Conservation (phyloP, 208 protist species). For the Herpetomonas tarakana region DNA sequence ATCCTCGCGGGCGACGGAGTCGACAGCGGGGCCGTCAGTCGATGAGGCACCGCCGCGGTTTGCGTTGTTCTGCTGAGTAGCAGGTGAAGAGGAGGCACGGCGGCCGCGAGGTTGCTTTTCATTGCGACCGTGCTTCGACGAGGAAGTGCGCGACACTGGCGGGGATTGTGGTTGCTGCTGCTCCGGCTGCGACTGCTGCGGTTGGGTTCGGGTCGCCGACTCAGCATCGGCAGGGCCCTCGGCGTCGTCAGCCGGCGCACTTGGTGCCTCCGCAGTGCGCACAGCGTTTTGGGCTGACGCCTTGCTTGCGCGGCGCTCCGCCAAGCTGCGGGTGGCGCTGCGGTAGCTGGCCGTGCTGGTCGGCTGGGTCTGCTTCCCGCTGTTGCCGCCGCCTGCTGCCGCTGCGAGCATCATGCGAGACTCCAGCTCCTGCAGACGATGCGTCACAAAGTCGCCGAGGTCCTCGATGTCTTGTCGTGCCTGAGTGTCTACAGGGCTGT, state of each 20-base stretch:
- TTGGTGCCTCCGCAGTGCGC: background rate
- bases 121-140: too few species aligned
- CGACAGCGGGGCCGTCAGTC: conserved; percentile 19
- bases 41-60: too few species aligned
- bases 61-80: too few species aligned
- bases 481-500: background rate
- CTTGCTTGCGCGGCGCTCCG: background rate
- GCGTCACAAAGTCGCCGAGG: conserved; percentile 54
- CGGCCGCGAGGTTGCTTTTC: too few species aligned
- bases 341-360: conserved; percentile 1
- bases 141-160: background rate
- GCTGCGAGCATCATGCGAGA: conserved; percentile 9
- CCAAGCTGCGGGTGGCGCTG: conserved; percentile 6
- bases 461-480: conserved; percentile 3
- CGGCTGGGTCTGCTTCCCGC: background rate
- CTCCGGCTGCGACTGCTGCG: background rate
- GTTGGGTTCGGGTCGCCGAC: too few species aligned
- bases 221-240: background rate
- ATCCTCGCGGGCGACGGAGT: conserved; percentile 73
- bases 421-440: conserved; percentile 64
- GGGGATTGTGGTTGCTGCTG: background rate
- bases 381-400: background rate
- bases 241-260: background rate
- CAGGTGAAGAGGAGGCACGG: too few species aligned
- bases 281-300: background rate